These are phyloP conservation scores for Wallacemonas collosoma DNA, from an alignment of 208 protist genomes.

Conservation along the genomic window DNA sequence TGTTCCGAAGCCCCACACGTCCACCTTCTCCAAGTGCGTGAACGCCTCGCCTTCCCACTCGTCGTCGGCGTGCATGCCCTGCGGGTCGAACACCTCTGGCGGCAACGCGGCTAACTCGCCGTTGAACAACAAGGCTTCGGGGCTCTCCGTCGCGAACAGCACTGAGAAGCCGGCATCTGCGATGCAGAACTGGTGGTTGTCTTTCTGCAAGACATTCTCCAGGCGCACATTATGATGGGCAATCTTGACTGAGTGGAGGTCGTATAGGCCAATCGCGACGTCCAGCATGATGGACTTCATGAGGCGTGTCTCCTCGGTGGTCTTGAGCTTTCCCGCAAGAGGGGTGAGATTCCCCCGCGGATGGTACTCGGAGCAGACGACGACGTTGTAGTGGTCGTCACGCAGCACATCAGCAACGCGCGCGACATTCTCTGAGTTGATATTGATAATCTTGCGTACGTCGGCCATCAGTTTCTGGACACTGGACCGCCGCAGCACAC, in stretches of 20 bases:
- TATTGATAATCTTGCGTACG: slow-evolving; percentile 56
- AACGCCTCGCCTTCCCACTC: slow-evolving; percentile 9
- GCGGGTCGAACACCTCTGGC: slow-evolving; percentile 67
- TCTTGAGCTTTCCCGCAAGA: slow-evolving; percentile 50
- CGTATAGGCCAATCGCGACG: slow-evolving; percentile 59
- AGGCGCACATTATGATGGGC: slow-evolving; percentile 87
- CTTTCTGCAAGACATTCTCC: slow-evolving; percentile 72
- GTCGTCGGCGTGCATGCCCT: slow-evolving; percentile 40
- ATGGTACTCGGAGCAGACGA: slow-evolving; percentile 64
- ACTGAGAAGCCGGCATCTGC: slow-evolving; percentile 72
- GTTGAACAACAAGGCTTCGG: slow-evolving; percentile 83
- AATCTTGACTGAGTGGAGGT: slow-evolving; percentile 74
- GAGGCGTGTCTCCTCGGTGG: slow-evolving; percentile 38
- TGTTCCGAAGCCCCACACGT: slow-evolving; percentile 82
- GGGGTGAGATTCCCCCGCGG: slow-evolving; percentile 38
- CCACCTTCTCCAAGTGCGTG: slow-evolving; percentile 42
- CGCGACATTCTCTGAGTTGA: slow-evolving; percentile 57
- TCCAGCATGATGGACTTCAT: slow-evolving; percentile 57
- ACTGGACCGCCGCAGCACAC: slow-evolving; percentile 50
- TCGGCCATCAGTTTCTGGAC: slow-evolving; percentile 58
- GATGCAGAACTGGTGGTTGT: slow-evolving; percentile 57
- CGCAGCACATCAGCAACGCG: slow-evolving; percentile 66
- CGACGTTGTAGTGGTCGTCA: slow-evolving; percentile 81
- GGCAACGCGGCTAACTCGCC: slow-evolving; percentile 79
- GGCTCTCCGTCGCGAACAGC: slow-evolving; percentile 75